Evolutionary conservation across 148 eudicot genomes (phyloP).

Genomic region (Vaccinium darrowii): DNA sequence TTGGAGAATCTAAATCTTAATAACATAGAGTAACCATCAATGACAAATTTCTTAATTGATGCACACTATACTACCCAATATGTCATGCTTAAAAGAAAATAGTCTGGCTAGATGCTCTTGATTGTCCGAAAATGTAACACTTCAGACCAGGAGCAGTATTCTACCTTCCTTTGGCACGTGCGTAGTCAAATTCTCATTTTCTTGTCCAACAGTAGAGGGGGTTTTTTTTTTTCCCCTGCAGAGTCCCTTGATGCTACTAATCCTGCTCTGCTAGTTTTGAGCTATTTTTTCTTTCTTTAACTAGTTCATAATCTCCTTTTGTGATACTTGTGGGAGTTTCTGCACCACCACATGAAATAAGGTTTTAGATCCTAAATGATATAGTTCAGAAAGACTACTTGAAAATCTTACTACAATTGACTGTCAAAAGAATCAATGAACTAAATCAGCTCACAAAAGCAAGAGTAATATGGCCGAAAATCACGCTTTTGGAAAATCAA

Average conservation of each 20-base stretch:
- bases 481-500: not conserved
- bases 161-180: constrained; percentile 27
- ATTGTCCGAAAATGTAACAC: not conserved
- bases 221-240: not conserved
- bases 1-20: not conserved
- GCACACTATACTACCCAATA: not conserved
- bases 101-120: not conserved
- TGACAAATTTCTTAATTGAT: not conserved
- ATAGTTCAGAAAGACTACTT: not conserved
- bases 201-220: constrained; percentile 2
- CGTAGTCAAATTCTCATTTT: constrained; percentile 12
- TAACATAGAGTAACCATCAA: not conserved
- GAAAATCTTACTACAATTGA: not conserved
- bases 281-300: constrained; percentile 4
- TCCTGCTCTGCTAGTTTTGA: constrained; percentile 8
- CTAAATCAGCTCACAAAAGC: not conserved
- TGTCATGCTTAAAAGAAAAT: not conserved
- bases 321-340: not conserved
- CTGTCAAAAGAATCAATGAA: not conserved
- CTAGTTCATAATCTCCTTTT: not conserved
- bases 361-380: not conserved
- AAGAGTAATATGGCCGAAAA: not conserved
- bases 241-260: not conserved
- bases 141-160: not conserved
- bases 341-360: not conserved